Percentiles rank a stretch among this genome's conserved stretches.
phyloP scores from a whole-genome alignment of 179 eudicot species.

The Gypsophila paniculata region DNA sequence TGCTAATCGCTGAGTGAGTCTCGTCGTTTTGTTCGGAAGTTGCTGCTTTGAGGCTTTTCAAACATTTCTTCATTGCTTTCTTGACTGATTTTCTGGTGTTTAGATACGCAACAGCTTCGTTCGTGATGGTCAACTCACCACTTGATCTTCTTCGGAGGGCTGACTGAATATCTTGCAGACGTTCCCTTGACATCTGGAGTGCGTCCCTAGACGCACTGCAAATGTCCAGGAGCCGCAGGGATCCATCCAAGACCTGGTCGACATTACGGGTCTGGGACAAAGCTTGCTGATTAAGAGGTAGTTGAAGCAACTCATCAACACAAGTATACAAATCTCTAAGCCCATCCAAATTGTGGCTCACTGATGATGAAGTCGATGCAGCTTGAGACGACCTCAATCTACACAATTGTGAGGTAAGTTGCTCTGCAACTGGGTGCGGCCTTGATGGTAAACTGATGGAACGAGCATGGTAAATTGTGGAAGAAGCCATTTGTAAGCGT shows the following conservation, averaged over 20 bases:
- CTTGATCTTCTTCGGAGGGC: conserved; percentile 23
- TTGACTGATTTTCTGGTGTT: conserved; percentile 22
- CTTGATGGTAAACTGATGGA: conserved; percentile 42
- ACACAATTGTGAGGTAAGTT: conserved; percentile 28
- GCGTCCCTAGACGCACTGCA: conserved; percentile 23
- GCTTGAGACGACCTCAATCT: conserved; percentile 34
- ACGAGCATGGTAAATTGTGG: conserved; percentile 28
- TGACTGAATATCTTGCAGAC: conserved; percentile 17
- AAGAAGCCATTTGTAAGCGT: conserved; percentile 28
- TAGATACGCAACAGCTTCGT: conserved; percentile 16
- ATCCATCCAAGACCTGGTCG: conserved; percentile 29
- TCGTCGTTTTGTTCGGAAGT: conserved; percentile 10
- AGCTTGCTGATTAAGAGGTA: conserved; percentile 33
- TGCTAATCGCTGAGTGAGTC: conserved; percentile 1
- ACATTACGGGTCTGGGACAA: conserved; percentile 21
- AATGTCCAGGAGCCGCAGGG: conserved; percentile 30
- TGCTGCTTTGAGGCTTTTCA: conserved; percentile 17
- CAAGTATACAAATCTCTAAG: conserved; percentile 30
- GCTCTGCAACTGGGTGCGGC: conserved; percentile 29
- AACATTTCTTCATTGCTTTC: conserved; percentile 22
- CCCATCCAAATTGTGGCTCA: conserved; percentile 24
- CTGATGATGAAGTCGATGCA: conserved; percentile 30
- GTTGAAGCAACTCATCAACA: conserved; percentile 29
- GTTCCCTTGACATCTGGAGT: conserved; percentile 15
- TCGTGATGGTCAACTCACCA: conserved; percentile 13